Base-by-base conservation (phyloP, 1,284 basidiomycete species). In the Rhizoctonia solani region DNA sequence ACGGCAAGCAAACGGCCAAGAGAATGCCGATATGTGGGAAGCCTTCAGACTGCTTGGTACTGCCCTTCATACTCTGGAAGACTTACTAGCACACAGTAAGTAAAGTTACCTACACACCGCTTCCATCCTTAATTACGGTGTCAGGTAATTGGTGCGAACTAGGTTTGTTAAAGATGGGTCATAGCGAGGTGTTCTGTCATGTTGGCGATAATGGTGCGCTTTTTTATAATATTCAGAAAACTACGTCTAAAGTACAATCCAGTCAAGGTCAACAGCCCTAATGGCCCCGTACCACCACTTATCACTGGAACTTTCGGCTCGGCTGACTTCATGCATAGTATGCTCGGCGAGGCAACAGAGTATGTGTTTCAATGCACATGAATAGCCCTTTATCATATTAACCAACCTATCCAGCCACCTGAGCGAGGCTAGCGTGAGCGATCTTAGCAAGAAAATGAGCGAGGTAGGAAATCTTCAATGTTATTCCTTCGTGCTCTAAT, bases 291-390 rank as follows among this genome's bases (percentile, higher is more conserved):
- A 4, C 86, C 87, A 27, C 90, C 90, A 54, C 81, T 93, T 27
- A 85, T 93, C n/a, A 93, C 91, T 9, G 91, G 89, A 21, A 91
- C 90, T 0, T 93, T 93, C 72, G 91, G 90, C 25, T 84, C 87
- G 68, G 84, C 86, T 59, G 90, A 93, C 75, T 93, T 93, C 74
- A 81, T 92, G 71, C 86, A 88, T 74, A 88, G 86, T 4, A 76
- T 85, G 49, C 78, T 85, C 73, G 84, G 81, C 69, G 84, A 87
- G 74, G 84, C 85, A 11, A 82, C 81, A 67, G 85, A 87, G 80
- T 82, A 74, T 68, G 83, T 74, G 2, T 9, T 29, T 34, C 9
- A 21, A n/a, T 32, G 4, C 27, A 21, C 30, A 47, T 39, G 9
- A 39, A 39, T 8, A 9, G 9, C 8, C 25, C 21, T 63, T 9